Conservation (phyloP, 2,329 filamentous ascomycete species). For the Ramularia endophylla region DNA sequence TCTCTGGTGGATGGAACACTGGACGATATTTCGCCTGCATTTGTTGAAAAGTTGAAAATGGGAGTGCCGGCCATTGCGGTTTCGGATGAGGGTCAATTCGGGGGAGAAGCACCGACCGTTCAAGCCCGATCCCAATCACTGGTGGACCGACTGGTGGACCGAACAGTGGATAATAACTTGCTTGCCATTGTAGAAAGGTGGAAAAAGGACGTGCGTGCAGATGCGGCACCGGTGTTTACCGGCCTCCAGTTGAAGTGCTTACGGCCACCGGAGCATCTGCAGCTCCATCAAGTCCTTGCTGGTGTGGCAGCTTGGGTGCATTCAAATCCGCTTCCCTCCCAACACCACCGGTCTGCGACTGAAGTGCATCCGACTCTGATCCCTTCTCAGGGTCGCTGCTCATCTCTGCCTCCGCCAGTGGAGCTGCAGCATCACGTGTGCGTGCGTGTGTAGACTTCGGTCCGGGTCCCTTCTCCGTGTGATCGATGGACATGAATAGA, state of each 20-base stretch:
- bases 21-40: too few species aligned
- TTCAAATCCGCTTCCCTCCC: background rate
- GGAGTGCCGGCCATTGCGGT: too few species aligned
- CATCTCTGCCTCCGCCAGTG: background rate
- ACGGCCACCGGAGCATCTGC: conserved; percentile 2
- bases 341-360: background rate
- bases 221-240: conserved; percentile 1
- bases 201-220: too few species aligned
- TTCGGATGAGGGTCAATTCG: too few species aligned
- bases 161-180: too few species aligned
- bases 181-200: too few species aligned
- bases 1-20: too few species aligned
- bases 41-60: too few species aligned
- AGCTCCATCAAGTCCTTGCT: background rate
- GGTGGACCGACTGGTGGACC: too few species aligned
- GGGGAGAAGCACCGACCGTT: too few species aligned
- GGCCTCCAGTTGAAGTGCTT: conserved; percentile 8
- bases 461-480: conserved; percentile 34
- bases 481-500: conserved; percentile 34
- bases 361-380: background rate
- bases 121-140: too few species aligned
- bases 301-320: background rate
- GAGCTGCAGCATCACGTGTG: background rate
- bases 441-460: conserved; percentile 35
- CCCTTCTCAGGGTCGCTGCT: conserved; percentile 13